These are phyloP conservation scores for Boletus rufocinnamomeus DNA, from an alignment of 768 basidiomycete genomes.

Conservation along the genomic window DNA sequence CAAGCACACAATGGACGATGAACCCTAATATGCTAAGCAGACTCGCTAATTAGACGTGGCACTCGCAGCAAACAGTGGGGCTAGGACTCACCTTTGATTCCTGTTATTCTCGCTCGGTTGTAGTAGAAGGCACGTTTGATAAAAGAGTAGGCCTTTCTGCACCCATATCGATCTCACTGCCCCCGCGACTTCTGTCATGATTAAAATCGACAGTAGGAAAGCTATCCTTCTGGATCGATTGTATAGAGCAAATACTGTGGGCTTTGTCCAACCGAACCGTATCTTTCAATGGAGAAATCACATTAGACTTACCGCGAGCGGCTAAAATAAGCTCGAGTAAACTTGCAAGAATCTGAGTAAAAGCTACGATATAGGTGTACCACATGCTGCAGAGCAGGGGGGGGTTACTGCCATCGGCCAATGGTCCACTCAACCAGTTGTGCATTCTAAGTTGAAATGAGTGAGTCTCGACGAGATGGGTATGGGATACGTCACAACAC, in stretches of 20 bases:
- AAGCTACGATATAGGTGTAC: conserved; percentile 2
- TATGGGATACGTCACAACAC: neutral
- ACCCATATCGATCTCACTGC: conserved; percentile 5
- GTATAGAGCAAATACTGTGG: neutral
- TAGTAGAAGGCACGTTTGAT: conserved; percentile 15
- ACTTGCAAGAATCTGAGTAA: conserved; percentile 12
- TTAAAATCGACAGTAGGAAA: conserved; percentile 6
- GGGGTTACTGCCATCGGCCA: conserved; percentile 17
- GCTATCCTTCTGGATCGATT: conserved; percentile 18
- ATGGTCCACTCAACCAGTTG: conserved; percentile 9
- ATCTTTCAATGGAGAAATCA: neutral
- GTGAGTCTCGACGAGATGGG: neutral
- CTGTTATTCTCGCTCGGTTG: neutral
- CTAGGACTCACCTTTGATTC: conserved; percentile 14
- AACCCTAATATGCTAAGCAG: conserved; percentile 15
- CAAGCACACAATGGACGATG: conserved; percentile 13
- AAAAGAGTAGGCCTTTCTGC: neutral
- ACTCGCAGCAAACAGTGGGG: neutral
- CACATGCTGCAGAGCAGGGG: conserved; percentile 12
- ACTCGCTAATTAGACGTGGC: neutral
- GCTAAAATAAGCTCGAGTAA: conserved; percentile 22
- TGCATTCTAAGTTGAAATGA: conserved; percentile 14
- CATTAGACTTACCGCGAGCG: conserved; percentile 13
- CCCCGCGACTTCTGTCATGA: conserved; percentile 3
- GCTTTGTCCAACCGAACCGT: neutral